These are phyloP conservation scores for Clonostachys rhizophaga DNA, from an alignment of 2,329 filamentous ascomycete species.

Conservation along the genomic window DNA sequence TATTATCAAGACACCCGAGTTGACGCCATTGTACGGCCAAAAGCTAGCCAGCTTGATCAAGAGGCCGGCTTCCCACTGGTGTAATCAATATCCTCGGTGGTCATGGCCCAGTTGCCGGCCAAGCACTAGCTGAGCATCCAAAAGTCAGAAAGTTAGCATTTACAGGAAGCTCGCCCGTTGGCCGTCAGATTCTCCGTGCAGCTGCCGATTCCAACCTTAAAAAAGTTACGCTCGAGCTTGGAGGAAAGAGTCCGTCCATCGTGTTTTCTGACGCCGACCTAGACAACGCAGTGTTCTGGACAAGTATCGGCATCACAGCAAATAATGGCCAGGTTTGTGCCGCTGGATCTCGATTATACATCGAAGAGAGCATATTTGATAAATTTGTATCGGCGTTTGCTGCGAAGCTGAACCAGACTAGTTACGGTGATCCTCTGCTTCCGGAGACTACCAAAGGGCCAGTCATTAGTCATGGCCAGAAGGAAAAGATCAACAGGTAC, in stretches of 20 bases:
- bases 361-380: slow-evolving; percentile 43
- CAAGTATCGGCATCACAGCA: slow-evolving; percentile 66
- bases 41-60: slow-evolving; percentile 65
- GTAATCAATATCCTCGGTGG: slow-evolving; percentile 64
- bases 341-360: slow-evolving; percentile 25
- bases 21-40: slow-evolving; percentile 51
- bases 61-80: slow-evolving; percentile 66
- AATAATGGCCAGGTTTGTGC: slow-evolving; percentile 38
- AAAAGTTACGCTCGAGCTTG: slow-evolving; percentile 39
- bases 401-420: background rate
- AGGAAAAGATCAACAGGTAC: slow-evolving; percentile 36
- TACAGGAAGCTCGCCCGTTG: slow-evolving; percentile 35
- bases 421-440: slow-evolving; percentile 25
- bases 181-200: slow-evolving; percentile 35
- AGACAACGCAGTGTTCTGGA: slow-evolving; percentile 50
- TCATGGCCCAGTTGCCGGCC: slow-evolving; percentile 57
- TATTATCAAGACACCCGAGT: slow-evolving; percentile 65
- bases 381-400: slow-evolving; percentile 8
- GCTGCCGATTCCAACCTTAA: slow-evolving; percentile 32
- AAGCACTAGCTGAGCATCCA: slow-evolving; percentile 49
- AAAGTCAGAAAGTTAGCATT: slow-evolving; percentile 33
- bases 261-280: slow-evolving; percentile 39
- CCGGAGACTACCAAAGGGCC: slow-evolving; percentile 51
- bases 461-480: slow-evolving; percentile 40
- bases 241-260: slow-evolving; percentile 37